Evolutionary conservation across 2,329 filamentous ascomycete species (phyloP).

Genomic region (Falciphora oryzae): DNA sequence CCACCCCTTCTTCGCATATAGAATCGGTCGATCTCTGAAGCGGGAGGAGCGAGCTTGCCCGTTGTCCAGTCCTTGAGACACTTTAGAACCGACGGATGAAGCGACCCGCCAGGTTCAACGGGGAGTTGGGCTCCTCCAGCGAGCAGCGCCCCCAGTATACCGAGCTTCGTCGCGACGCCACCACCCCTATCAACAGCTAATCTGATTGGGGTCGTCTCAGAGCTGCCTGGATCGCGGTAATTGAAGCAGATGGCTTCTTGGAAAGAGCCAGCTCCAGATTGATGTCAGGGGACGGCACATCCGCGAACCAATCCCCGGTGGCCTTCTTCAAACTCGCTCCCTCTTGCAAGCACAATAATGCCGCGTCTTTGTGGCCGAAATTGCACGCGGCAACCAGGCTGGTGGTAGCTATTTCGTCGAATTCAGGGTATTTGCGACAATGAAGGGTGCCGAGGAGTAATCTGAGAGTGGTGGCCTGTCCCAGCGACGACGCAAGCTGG

Average conservation of each 20-base stretch:
- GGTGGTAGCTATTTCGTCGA: neutral
- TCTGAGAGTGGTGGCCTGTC: neutral
- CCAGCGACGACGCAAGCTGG: neutral
- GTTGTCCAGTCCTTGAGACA: no score
- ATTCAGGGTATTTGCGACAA: neutral
- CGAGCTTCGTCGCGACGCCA: neutral
- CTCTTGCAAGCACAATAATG: neutral
- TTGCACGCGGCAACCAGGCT: neutral
- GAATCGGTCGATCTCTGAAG: no score
- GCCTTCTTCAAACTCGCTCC: neutral
- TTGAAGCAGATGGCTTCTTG: neutral
- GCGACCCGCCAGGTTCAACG: no score
- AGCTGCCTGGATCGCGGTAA: neutral
- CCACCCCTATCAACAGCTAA: neutral
- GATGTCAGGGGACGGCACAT: neutral
- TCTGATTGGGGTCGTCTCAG: no score
- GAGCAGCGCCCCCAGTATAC: neutral
- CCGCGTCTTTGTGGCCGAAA: neutral
- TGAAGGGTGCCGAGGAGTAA: neutral
- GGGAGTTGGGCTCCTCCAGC: neutral
- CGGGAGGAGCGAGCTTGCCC: no score
- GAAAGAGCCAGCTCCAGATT: neutral
- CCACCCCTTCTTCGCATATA: no score
- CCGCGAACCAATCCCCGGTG: neutral
- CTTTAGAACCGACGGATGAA: neutral